Conservation (phyloP, 2,329 filamentous ascomycete genomes). For the Macrophomina pseudophaseolina region DNA sequence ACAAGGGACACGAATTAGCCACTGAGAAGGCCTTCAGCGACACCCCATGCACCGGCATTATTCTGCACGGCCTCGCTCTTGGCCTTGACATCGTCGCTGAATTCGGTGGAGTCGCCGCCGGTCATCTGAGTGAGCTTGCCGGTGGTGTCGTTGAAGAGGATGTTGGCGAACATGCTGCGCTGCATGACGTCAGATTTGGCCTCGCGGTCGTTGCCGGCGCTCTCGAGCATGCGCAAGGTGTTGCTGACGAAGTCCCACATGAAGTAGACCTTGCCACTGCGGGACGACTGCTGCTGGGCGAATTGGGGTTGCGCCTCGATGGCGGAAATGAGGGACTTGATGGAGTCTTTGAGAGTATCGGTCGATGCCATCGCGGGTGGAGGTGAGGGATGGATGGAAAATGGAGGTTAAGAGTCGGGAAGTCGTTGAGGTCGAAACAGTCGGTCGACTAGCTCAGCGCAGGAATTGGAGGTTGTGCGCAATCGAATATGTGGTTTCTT, state of each 20-base stretch:
- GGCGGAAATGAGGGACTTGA: conserved; percentile 14
- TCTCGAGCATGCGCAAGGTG: conserved; percentile 13
- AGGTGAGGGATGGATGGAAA: not conserved
- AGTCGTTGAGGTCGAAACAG: not conserved
- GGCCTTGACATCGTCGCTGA: conserved; percentile 14
- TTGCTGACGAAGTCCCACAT: conserved; percentile 24
- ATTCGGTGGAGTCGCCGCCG: conserved; percentile 9
- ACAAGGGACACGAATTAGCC: not conserved
- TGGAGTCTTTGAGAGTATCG: not conserved
- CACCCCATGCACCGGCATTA: conserved; percentile 1
- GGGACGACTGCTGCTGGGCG: not conserved
- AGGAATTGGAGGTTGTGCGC: no score
- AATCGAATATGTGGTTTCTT: no score
- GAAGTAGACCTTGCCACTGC: conserved; percentile 19
- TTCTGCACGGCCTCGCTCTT: conserved; percentile 9
- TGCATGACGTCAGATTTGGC: conserved; percentile 21
- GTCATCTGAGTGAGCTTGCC: conserved; percentile 17
- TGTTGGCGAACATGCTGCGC: conserved; percentile 21
- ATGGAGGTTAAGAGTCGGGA: not conserved
- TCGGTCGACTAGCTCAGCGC: no score
- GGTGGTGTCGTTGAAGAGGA: conserved; percentile 23
- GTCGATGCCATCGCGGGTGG: not conserved
- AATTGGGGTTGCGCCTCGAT: conserved; percentile 4
- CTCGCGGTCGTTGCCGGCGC: not conserved
- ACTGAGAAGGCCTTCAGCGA: conserved; percentile 12